Conservation (phyloP, 2,329 filamentous ascomycete genomes). For the Parastagonospora nodorum region DNA sequence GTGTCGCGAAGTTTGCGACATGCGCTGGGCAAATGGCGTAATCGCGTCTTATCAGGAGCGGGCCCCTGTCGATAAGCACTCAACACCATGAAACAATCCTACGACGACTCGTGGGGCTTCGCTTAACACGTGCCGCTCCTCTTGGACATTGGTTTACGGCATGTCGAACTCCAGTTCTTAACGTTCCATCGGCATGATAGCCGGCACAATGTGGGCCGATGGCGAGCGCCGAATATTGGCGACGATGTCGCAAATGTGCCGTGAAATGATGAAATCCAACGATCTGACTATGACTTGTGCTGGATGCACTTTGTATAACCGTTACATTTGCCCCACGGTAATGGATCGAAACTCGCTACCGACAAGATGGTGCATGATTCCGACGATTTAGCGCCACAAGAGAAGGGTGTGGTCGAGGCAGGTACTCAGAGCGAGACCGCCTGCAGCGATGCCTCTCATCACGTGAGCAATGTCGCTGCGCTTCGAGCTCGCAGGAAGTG, state of each 20-base stretch:
- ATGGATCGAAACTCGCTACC: not conserved
- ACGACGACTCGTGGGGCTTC: not conserved
- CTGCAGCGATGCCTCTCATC: slow-evolving; percentile 5
- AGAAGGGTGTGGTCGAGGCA: slow-evolving; percentile 12
- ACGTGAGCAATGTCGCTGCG: slow-evolving; percentile 13
- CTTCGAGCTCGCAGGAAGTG: slow-evolving; percentile 27
- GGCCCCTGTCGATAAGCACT: slow-evolving; percentile 1
- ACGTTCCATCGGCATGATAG: slow-evolving; percentile 6
- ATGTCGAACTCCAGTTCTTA: not conserved
- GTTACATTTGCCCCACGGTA: not conserved
- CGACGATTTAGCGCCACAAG: slow-evolving; percentile 11
- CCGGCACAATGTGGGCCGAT: slow-evolving; percentile 16
- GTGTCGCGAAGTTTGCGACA: slow-evolving; percentile 23
- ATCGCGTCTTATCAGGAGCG: slow-evolving; percentile 7
- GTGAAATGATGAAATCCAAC: not conserved
- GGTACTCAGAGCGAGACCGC: slow-evolving; percentile 10
- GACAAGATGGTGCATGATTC: not conserved
- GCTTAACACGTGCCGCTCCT: not conserved
- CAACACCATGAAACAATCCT: slow-evolving; percentile 3
- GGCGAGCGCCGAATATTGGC: slow-evolving; percentile 14
- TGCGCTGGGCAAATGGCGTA: slow-evolving; percentile 22
- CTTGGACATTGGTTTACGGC: not conserved
- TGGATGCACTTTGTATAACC: not conserved
- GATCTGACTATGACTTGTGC: not conserved
- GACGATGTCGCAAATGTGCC: slow-evolving; percentile 1